Percentiles rank a stretch among this genome's conserved stretches.
Evolutionary conservation across 495 filamentous ascomycete species (phyloP).

Genomic region (Amphirosellinia nigrospora): DNA sequence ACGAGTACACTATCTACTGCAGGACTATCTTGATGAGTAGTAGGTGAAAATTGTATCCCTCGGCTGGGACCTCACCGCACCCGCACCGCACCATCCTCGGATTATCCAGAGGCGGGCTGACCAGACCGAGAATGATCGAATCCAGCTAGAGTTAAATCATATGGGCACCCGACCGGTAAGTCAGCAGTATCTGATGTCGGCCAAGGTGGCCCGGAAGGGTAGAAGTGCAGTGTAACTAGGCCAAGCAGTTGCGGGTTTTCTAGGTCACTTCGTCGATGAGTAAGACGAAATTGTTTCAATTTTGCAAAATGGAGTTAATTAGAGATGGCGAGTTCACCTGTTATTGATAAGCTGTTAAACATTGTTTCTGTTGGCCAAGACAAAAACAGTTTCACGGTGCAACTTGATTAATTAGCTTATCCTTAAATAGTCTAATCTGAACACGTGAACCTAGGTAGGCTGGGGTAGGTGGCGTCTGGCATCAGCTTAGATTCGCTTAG

Average conservation of each 20-base stretch:
- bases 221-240: background rate
- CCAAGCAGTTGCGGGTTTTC: background rate
- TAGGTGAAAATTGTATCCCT: background rate
- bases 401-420: conserved; percentile 6
- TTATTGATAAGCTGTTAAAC: background rate
- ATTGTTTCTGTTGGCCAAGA: conserved; percentile 16
- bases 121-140: background rate
- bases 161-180: background rate
- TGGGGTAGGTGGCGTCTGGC: conserved; percentile 21
- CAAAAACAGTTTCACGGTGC: conserved; percentile 3
- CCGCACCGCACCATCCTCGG: background rate
- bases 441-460: conserved; percentile 12
- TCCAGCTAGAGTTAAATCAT: background rate
- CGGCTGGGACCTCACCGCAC: background rate
- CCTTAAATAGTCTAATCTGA: conserved; percentile 21
- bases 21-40: background rate
- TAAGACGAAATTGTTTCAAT: background rate
- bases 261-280: background rate
- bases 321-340: background rate
- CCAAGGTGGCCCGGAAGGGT: background rate
- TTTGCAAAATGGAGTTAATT: background rate
- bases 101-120: conserved; percentile 1
- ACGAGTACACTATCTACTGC: background rate
- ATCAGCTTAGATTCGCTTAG: conserved; percentile 20
- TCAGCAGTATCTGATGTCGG: conserved; percentile 8